Base-by-base conservation (phyloP, 371 early-diverging fungal genomes). In the Apophysomyces variabilis region DNA sequence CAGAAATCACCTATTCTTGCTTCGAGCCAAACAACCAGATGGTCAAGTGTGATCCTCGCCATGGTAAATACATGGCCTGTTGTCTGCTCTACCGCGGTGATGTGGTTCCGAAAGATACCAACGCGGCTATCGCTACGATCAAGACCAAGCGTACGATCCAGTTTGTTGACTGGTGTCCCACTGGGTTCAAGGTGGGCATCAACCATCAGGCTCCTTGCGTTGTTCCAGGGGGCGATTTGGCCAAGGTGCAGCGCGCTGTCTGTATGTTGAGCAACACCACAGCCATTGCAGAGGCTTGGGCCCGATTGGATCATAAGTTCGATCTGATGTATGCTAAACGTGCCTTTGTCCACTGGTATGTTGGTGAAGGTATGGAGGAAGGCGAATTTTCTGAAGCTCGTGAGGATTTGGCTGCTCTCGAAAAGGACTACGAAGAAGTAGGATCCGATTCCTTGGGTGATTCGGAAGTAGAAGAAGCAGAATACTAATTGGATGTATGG, bases 301-400 rank as follows among this genome's bases (percentile, higher is more conserved):
- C 90, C 65, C 92, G 95, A 76, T 84, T 96, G 38, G 93, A 96
- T 77, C 90, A 93, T 76, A 95, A 96, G 89, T 97, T 97, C 72
- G 93, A 92, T 78, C 80, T 95, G 65, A 97, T 96, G 97, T 97
- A 93, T 83, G 92, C 93, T 80, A 96, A 95, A 89, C 92, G 96
- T 79, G 97, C 97, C 65, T 97, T 97, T 78, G 96, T 97, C 57
- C 97, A 97, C 87, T 97, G 97, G 97, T 97, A 95, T 83, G 96
- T 96, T 67, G 95, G 96, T 75, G 97, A 97, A 84, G 97, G 97
- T 85, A 92, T 92, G 92, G 92, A 93, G 71, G 93, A 93, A 82
- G 78, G 92, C 71, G 93, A 93, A 74, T 94, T 94, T 85, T 88
- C 88, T 65, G 94, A 94, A 77, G 94, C 94, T 43, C 70, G 73